Evolutionary conservation across 2,329 filamentous ascomycete species (phyloP), one percentile per base, ranked within the genome.

Genomic region (Gaeumannomyces sp.): DNA sequence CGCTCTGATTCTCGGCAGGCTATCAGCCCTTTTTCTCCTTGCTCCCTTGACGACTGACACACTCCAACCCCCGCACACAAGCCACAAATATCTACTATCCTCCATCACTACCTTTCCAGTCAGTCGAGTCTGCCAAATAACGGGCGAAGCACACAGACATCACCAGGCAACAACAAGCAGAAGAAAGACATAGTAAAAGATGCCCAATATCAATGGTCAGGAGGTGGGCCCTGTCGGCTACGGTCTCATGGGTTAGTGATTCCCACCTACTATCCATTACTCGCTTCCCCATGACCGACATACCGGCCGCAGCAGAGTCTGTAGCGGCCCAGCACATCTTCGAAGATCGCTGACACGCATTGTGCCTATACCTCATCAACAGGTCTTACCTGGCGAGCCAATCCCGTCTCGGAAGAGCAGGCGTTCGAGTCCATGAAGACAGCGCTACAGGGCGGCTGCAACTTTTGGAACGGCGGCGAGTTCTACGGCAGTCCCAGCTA

Each of bases 381-480:
- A 80, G 78, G 79, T 68, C 71, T 83, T 56, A 80, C 79, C 29
- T 80, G 79, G 78, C 76, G 78, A 28, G 70, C 72, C 35, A 69
- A 73, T 22, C 74, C 75, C 1, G 73, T 74, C 13, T 72, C 81
- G 2, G 71, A 81, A 19, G 80, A 84, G 45, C 75, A 83, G 67
- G 77, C 81, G 53, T 80, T 87, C 67, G 80, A 80, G 59, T 81
- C 84, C 14, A 78, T 90, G 74, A 82, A 82, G 68, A 79, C 82
- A 25, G 77, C 85, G 7, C 72, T 87, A 16, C 68, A 74, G 29
- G 72, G 72, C 14, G 78, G 67, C 64, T 76, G 75, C 70, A 81
- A 75, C 67, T 77, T 82, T 64, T 89, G 86, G 85, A 89, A 88
- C 69, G 86, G 79, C 53, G 87, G 81, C 67, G 85, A 89, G 71